Base-by-base conservation (phyloP, 441 rosid species). In the Erodium chrysanthum region DNA sequence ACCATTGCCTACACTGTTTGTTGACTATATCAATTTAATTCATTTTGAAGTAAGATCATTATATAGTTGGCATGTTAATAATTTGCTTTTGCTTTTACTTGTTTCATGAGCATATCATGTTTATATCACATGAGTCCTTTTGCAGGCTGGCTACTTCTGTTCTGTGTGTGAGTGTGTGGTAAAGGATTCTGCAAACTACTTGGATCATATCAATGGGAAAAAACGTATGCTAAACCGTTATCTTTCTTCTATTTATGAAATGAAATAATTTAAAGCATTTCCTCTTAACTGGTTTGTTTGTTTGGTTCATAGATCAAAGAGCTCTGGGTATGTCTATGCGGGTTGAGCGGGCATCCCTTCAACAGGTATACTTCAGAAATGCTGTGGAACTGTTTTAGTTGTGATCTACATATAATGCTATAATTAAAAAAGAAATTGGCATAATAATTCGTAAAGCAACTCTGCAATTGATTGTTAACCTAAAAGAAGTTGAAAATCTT, bases 241-340 rank as follows among this genome's bases (percentile, higher is more conserved):
- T 58, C 10, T 23, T 7, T 58, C 29, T 58, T 58, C 23, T 21
- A 3, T 10, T 2, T 58, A 58, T 58, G 25, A n/a, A 8, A 21
- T 58, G 29, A 58, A 58, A 58, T 22, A 11, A 21, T 5, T 8
- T 58, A 9, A 58, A 21, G 27, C n/a, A 8, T 56, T 58, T 18
- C 9, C 48, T 9, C 62, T 22, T 54, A 50, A 21, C 14, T 4
- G n/a, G n/a, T 58, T 58, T 7, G n/a, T 58, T 17, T 22, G 64
- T 75, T 64, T 64, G 17, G 65, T 65, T 64, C 70, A 66, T 68
- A 94, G 98, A 94, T 87, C 98, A 94, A 83, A 83, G 98, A 80
- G 98, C 98, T 63, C 71, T 89, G 85, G 98, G 98, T 66, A 91
- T 94, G 98, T 91, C 97, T 74, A 94, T 94, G 98, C 86, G 97